Conservation (phyloP, 768 basidiomycete species). For the Exsudoporus frostii region DNA sequence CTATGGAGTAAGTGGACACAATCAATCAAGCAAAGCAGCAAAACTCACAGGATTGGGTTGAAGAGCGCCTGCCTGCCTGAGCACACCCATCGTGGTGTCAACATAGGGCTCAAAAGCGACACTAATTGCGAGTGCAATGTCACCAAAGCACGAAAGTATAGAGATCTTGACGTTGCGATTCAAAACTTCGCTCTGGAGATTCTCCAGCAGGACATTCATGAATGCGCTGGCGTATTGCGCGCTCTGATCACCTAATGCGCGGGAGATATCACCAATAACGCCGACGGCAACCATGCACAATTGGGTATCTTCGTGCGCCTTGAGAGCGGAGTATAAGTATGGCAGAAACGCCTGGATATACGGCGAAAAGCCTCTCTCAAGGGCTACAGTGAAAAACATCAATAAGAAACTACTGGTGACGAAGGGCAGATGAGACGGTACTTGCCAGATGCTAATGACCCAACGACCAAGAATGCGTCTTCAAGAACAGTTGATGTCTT, state of each 20-base stretch:
- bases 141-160: slow-evolving; percentile 94
- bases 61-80: slow-evolving; percentile 86
- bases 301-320: slow-evolving; percentile 92
- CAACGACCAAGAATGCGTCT: slow-evolving; percentile 93
- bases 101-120: slow-evolving; percentile 84
- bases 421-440: not conserved
- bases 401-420: not conserved
- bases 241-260: slow-evolving; percentile 83
- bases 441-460: slow-evolving; percentile 75
- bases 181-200: slow-evolving; percentile 85
- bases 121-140: slow-evolving; percentile 92
- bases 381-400: slow-evolving; percentile 41
- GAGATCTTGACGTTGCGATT: slow-evolving; percentile 95
- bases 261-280: slow-evolving; percentile 93
- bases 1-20: not conserved
- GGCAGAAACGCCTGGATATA: slow-evolving; percentile 86
- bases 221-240: slow-evolving; percentile 82
- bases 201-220: slow-evolving; percentile 90
- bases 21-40: not conserved
- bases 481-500: slow-evolving; percentile 95
- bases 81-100: slow-evolving; percentile 84
- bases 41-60: slow-evolving; percentile 78
- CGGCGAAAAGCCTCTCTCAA: slow-evolving; percentile 74
- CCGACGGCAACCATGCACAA: slow-evolving; percentile 95
- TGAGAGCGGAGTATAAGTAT: slow-evolving; percentile 84